These are phyloP conservation scores for Parasitella parasitica DNA, from an alignment of 371 early-diverging fungal genomes.

Conservation along the genomic window DNA sequence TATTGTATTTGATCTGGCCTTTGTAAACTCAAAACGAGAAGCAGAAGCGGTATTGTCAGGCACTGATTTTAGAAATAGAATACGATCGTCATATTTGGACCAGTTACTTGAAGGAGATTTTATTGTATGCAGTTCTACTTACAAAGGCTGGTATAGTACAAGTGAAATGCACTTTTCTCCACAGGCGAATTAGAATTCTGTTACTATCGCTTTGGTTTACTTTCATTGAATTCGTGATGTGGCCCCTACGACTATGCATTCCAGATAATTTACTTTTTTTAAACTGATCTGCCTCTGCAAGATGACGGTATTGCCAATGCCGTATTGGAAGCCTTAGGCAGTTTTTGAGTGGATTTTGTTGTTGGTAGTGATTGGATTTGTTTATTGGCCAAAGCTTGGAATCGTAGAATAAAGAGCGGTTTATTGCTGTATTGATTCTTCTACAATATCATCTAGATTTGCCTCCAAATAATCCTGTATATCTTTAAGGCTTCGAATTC, in stretches of 20 bases:
- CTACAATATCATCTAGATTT: background rate
- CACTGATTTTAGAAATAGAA: background rate
- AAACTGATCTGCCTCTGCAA: background rate
- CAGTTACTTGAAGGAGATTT: too few species aligned
- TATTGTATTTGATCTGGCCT: background rate
- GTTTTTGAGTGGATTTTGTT: background rate
- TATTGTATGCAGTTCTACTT: background rate
- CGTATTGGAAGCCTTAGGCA: background rate
- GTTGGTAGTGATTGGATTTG: background rate
- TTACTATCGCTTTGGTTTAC: background rate
- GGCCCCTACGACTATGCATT: background rate
- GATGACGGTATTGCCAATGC: background rate
- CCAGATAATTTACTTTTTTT: background rate
- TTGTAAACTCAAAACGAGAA: background rate
- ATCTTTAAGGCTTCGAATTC: background rate
- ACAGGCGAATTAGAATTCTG: background rate
- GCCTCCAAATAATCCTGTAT: conserved; percentile 1
- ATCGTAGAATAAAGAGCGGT: background rate
- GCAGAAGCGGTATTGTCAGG: background rate
- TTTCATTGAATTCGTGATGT: background rate
- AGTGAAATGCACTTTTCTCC: background rate
- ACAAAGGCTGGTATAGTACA: too few species aligned
- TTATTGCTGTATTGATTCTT: background rate
- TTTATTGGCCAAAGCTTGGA: background rate
- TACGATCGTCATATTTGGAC: background rate